phyloP scores from a whole-genome alignment of 169 alveolate species.

The Eimeria acervulina region DNA sequence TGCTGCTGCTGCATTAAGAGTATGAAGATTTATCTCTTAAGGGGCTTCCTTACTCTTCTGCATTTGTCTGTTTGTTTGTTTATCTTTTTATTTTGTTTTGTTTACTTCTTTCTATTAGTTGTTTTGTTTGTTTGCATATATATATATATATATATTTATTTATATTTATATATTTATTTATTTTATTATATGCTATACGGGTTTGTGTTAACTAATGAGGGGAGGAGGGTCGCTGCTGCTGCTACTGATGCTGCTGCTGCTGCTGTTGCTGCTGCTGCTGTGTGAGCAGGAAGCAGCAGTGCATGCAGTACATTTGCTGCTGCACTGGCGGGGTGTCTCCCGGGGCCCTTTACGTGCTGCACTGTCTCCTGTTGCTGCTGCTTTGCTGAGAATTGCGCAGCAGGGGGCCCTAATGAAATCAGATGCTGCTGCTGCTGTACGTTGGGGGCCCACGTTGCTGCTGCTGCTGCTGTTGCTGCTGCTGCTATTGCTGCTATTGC shows the following conservation, averaged over 20 bases:
- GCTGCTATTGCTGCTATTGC: too few relatives aligned
- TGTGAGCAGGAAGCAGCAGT: constrained; percentile 9
- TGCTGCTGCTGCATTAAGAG: background rate
- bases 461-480: too few relatives aligned
- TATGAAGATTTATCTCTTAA: background rate
- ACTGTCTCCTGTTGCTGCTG: background rate
- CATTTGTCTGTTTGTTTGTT: too few relatives aligned
- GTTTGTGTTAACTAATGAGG: too few relatives aligned
- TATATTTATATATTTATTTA: too few relatives aligned
- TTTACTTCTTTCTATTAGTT: background rate
- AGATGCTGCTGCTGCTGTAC: constrained; percentile 1
- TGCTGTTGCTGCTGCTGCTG: background rate
- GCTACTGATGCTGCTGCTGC: background rate
- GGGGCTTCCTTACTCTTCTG: too few relatives aligned
- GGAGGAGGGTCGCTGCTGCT: too few relatives aligned
- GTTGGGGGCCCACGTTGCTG: too few relatives aligned
- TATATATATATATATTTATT: too few relatives aligned
- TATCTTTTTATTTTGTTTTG: background rate
- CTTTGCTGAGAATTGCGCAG: background rate
- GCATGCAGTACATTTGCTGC: background rate
- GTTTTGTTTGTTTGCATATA: background rate
- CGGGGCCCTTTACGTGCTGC: constrained; percentile 6
- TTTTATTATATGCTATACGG: too few relatives aligned
- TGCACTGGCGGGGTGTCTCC: constrained; percentile 19
- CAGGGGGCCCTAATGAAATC: constrained; percentile 10